phyloP scores from a whole-genome alignment of 495 filamentous ascomycete genomes.

The Penicillium macrosclerotiorum region DNA sequence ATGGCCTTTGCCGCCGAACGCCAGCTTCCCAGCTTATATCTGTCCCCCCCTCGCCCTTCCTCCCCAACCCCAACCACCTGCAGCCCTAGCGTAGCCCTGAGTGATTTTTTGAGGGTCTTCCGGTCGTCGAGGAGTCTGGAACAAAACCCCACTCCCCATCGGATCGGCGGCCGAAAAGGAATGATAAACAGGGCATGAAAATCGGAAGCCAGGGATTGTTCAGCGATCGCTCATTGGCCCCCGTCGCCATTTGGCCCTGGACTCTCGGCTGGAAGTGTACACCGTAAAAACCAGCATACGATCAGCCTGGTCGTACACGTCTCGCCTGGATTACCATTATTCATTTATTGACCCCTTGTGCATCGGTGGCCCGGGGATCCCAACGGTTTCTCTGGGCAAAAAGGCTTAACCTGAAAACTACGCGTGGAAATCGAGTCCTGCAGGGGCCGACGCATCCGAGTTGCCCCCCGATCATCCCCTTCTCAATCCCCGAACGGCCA shows the following conservation, averaged over 20 bases:
- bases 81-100: conserved; percentile 10
- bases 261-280: background rate
- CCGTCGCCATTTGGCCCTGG: background rate
- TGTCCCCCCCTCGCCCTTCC: background rate
- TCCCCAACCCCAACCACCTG: background rate
- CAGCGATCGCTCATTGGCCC: conserved; percentile 7
- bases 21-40: background rate
- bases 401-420: conserved; percentile 7
- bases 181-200: too few species aligned
- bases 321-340: too few species aligned
- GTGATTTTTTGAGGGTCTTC: conserved; percentile 5
- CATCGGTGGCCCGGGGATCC: too few species aligned
- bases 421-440: conserved; percentile 3
- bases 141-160: background rate
- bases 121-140: too few species aligned
- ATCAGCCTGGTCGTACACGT: too few species aligned
- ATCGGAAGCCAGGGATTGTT: conserved; percentile 2
- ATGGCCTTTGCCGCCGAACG: conserved; percentile 23
- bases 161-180: too few species aligned
- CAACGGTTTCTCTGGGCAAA: conserved; percentile 14
- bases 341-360: too few species aligned
- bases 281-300: too few species aligned
- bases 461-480: background rate
- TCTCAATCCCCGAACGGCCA: too few species aligned
- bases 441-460: too few species aligned